Base-by-base conservation (phyloP, 1,139 yeast species). In the Pichia sp. region DNA sequence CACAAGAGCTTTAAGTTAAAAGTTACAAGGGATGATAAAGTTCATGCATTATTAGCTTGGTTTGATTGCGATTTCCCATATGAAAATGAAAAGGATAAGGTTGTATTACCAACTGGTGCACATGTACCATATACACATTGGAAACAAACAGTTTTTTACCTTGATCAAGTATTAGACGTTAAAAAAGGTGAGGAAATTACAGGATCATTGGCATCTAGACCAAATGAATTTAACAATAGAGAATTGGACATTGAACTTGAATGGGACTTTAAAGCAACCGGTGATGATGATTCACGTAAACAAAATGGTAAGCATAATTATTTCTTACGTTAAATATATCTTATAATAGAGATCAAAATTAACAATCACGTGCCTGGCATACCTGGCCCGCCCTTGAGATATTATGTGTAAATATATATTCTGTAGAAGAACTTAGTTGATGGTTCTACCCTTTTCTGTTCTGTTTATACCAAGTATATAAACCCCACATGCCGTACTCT, bases 131-230 rank as follows among this genome's bases (percentile, higher is more conserved):
- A 86, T 72, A 87, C 95, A 29, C 96, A 87, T 68, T 95, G 99
- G 99, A 95, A 93, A 70, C 99, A 93, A 73, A 87, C 97, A 22
- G 96, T 93, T 2, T 90, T 95, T 72, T 95, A 93, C 71, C 78
- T 93, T 68, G 83, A 81, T 63, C 89, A 88, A 64, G 96, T 87
- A 36, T 72, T 91, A 60, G 87, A 85, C 65, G 73, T 89, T 59
- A 85, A 84, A 66, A 76, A 78, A 60, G 96, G 93, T 53, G 99
- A 93, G 63, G 66, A 68, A 41, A 75, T 95, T 59, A 76, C 78
- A 54, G 96, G 98, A 48, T 73, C 73, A 42, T 73, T 93, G 56
- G 79, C 86, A 9, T 84, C 89, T 57, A 76, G 83, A 65, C 98
- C 98, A 56, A 90, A 88, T 68, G 70, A 70, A 51, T 66, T 62